Base-by-base conservation (phyloP, 345 rosid genomes). In the Gossypium bickii region DNA sequence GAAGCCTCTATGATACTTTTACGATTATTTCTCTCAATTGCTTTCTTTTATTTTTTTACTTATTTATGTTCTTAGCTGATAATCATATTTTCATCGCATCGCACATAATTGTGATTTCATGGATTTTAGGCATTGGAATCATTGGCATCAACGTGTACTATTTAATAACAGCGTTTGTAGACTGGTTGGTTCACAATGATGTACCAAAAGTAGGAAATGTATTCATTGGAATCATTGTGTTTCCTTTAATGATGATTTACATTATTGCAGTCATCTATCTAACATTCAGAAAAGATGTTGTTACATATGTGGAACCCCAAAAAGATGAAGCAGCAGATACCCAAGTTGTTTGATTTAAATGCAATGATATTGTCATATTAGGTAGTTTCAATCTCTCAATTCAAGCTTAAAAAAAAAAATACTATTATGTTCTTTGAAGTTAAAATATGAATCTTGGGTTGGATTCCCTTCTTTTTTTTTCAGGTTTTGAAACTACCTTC, bases 101-200 rank as follows among this genome's bases (percentile, higher is more conserved):
- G 76, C 85, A 90, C 92, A 76, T 84, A 11, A 81, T 85, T 20
- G 79, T 85, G 11, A 13, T 89, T 9, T 90, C 93, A 6, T 90
- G 93, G 96, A 77, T 83, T 44, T 59, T 90, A 22, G 93, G 90
- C 0, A 12, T 78, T 2, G 87, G 85, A 61, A 73, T 90, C 18
- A 85, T 86, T 15, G 86, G 90, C 62, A 85, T 91, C 81, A 91
- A 91, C 41, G 15, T 91, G 1, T 91, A 91, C 61, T 89, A 86
- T 78, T 78, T 90, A 3, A 71, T 75, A 80, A 89, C 89, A 5
- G 79, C 80, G 5, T 90, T 90, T 25, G 83, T 86, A 7, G 79
- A 15, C 3, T 90, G 96, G 90, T 56, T 90, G 20, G 43, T 81
- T 15, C 72, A 85, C 85, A 86, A 78, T 63, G 55, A 47, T 29